Evolutionary conservation across 2,329 filamentous ascomycete species (phyloP).

Genomic region (Ophiocordyceps polyrhachis-furcata): DNA sequence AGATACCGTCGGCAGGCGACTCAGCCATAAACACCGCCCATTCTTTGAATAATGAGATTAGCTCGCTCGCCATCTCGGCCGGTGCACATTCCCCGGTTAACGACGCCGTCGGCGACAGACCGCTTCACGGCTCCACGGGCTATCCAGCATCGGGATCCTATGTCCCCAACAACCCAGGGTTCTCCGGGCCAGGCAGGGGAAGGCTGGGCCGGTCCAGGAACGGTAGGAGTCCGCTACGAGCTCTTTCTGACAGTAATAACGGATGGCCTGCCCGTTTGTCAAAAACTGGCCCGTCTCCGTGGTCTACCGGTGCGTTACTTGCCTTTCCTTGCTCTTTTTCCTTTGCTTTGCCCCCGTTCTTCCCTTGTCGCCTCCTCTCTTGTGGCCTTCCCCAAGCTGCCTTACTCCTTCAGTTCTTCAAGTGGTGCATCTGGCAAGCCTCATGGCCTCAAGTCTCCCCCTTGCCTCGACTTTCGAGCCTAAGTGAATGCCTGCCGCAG

Average conservation of each 20-base stretch:
- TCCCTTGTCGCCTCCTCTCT: background rate
- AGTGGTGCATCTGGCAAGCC: no score
- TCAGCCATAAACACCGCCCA: constrained; percentile 29
- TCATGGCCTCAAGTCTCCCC: no score
- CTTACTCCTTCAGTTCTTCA: background rate
- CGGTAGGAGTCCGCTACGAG: constrained; percentile 42
- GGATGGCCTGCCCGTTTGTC: constrained; percentile 32
- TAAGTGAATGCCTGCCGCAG: no score
- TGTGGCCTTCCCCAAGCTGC: background rate
- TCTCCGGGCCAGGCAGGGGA: constrained; percentile 72
- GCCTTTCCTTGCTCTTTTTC: background rate
- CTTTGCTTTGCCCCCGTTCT: background rate
- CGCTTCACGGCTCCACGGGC: constrained; percentile 9
- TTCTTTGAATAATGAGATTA: constrained; percentile 22
- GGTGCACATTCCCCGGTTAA: constrained; percentile 6
- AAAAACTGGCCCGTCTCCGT: constrained; percentile 26
- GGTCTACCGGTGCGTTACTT: constrained; percentile 25
- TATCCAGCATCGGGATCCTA: constrained; percentile 26
- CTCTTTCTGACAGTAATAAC: constrained; percentile 38
- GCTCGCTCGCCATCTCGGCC: constrained; percentile 9
- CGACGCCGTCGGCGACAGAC: constrained; percentile 14
- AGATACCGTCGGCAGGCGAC: constrained; percentile 80
- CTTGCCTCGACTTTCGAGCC: no score
- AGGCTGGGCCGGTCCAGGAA: constrained; percentile 53
- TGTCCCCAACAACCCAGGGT: constrained; percentile 33